Evolutionary conservation across 345 rosid species (phyloP), one percentile per base, ranked within the genome.

Genomic region (Camelina laxa): DNA sequence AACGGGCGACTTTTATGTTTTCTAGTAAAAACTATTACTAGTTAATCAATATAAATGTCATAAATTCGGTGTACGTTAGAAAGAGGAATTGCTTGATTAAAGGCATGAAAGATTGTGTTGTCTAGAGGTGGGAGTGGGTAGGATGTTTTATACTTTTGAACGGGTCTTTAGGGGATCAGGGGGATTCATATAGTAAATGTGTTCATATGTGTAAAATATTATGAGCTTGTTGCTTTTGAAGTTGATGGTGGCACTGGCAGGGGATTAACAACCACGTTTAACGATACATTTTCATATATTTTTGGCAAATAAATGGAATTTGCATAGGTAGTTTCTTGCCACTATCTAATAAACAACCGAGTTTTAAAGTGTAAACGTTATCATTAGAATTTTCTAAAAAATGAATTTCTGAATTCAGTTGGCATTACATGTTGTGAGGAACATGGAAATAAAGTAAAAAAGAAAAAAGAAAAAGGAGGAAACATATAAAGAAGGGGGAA

Each of bases 91-190:
- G 38, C 57, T 63, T 55, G 54, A 76, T 69, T 76, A 63, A 70
- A 76, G 65, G 75, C 74, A 69, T 44, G 65, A 76, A 76, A 75
- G 74, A 75, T 75, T 67, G 49, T 75, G 74, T 75, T 75, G 74
- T 75, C 79, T 62, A 63, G 60, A 69, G 70, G 70, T 76, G 80
- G 75, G 80, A 63, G 80, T 76, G 53, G 80, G 58, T 76, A 69
- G 22, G 70, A 69, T 76, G 80, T 70, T 62, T 60, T 61, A 30
- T 55, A 35, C 80, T 76, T 69, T 69, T 76, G 70, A 69, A 63
- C 69, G 74, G 75, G 69, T 75, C 74, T 58, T 27, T 67, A 49
- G 58, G 50, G 22, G 19, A 31, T 57, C 16, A 54, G 59, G 67
- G 66, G 49, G 9, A 36, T 75, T 75, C 27, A 9, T 49, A 24